These are phyloP conservation scores for Coccomyxa subellipsoidea DNA, from an alignment of 163 green algal genomes.

Conservation along the genomic window DNA sequence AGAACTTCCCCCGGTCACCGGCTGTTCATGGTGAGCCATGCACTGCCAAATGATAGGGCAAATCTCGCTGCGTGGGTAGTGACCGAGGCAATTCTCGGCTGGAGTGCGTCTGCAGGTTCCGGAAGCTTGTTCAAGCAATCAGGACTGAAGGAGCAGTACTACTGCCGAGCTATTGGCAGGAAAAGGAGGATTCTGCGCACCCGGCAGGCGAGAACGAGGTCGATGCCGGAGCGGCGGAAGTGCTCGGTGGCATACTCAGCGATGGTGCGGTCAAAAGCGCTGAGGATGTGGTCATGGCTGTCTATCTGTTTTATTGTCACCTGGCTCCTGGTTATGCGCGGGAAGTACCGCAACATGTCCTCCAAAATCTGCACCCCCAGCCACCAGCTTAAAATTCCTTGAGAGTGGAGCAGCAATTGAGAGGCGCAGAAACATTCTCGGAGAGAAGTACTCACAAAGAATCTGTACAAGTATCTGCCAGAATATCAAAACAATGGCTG, in stretches of 20 bases:
- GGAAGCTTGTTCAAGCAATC: too few relatives aligned
- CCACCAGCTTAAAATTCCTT: neutral
- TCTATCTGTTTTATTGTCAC: conserved; percentile 29
- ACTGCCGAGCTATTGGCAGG: too few relatives aligned
- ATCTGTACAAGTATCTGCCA: neutral
- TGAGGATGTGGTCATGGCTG: conserved; percentile 56
- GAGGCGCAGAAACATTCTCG: neutral
- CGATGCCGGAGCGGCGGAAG: conserved; percentile 40
- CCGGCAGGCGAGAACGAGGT: conserved; percentile 30
- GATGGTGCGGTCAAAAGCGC: conserved; percentile 47
- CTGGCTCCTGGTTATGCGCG: conserved; percentile 1
- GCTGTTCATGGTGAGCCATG: too few relatives aligned
- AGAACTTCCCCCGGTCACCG: too few relatives aligned
- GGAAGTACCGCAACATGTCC: conserved; percentile 32
- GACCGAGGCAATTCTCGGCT: too few relatives aligned
- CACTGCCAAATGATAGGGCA: too few relatives aligned
- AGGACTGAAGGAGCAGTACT: neutral
- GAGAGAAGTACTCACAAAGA: neutral
- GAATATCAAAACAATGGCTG: too few relatives aligned
- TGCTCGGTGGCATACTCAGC: conserved; percentile 36
- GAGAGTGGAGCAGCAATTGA: too few relatives aligned
- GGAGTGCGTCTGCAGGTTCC: too few relatives aligned
- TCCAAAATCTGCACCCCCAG: conserved; percentile 27
- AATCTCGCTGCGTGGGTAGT: too few relatives aligned
- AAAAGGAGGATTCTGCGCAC: conserved; percentile 16